Evolutionary conservation across 1,139 yeast species (phyloP).

Genomic region (Sugiyamaella paludigena): DNA sequence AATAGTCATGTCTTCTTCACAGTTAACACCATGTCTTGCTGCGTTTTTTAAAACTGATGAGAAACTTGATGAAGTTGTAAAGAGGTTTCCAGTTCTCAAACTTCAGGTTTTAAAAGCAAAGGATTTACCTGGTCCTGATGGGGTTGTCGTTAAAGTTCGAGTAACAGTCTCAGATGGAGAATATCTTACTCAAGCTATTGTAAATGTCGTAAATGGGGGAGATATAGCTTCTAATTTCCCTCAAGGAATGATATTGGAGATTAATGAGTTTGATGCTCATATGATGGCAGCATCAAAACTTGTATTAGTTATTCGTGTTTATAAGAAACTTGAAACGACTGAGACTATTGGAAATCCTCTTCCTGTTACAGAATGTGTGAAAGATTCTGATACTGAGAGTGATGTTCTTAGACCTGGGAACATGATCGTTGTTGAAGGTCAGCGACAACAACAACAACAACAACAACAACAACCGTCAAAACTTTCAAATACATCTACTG

Average conservation of each 20-base stretch:
- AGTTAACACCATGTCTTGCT: constrained; percentile 3
- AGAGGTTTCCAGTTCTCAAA: constrained; percentile 6
- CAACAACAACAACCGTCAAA: not conserved
- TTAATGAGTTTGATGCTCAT: constrained; percentile 18
- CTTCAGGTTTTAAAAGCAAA: constrained; percentile 13
- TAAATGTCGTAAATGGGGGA: constrained; percentile 8
- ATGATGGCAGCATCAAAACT: constrained; percentile 4
- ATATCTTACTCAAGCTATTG: constrained; percentile 20
- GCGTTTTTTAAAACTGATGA: not conserved
- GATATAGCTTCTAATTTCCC: constrained; percentile 5
- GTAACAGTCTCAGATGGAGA: constrained; percentile 24
- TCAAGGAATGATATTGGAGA: constrained; percentile 13
- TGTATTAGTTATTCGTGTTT: constrained; percentile 8
- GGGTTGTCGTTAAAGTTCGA: constrained; percentile 12
- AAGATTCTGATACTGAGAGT: not conserved
- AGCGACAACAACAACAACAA: not conserved
- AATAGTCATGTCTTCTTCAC: not conserved
- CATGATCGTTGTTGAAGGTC: not conserved
- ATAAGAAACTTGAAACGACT: constrained; percentile 7
- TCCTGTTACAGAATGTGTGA: not conserved
- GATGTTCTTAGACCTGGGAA: not conserved
- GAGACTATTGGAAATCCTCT: constrained; percentile 12
- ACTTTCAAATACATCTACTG: not conserved
- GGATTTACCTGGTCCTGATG: constrained; percentile 9
- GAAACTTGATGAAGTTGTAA: not conserved